Conservation (phyloP, 768 basidiomycete species). For the Pleurotus platypus region DNA sequence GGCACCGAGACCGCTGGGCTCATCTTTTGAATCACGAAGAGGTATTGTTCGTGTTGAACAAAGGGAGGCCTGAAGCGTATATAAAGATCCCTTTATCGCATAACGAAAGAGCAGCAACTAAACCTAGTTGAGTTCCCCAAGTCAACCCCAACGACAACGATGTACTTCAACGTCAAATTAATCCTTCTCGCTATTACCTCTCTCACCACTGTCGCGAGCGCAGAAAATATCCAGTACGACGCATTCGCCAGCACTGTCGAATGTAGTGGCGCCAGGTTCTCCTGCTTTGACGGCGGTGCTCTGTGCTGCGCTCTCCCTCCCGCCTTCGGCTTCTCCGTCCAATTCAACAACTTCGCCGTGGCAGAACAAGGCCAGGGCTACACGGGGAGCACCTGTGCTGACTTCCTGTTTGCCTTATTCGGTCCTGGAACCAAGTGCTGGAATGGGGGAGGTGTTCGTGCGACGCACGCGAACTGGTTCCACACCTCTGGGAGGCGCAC, state of each 20-base stretch:
- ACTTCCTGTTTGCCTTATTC: constrained; percentile 12
- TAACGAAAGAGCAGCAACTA: neutral
- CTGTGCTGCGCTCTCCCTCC: constrained; percentile 15
- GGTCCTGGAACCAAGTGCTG: constrained; percentile 15
- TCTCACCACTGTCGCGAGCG: neutral
- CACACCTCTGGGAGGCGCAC: neutral
- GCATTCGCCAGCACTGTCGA: constrained; percentile 11
- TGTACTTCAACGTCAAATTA: neutral
- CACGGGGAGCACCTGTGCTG: constrained; percentile 7
- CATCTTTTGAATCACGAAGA: too few relatives aligned
- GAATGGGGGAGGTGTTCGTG: constrained; percentile 13
- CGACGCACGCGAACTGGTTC: neutral
- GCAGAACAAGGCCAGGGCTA: constrained; percentile 15
- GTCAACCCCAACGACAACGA: neutral
- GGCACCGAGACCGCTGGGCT: too few relatives aligned
- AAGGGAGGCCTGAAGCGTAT: neutral
- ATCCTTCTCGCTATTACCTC: neutral
- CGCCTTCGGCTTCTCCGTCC: constrained; percentile 12
- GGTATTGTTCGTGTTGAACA: too few relatives aligned
- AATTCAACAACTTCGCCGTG: constrained; percentile 12
- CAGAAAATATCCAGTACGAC: neutral
- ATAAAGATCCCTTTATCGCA: neutral
- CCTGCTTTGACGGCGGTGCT: constrained; percentile 11
- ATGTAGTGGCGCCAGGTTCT: constrained; percentile 12
- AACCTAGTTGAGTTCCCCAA: neutral